A percentile compares a stretch with the other conserved stretches of the same genome.
These are phyloP conservation scores for Trametes versicolor DNA, from an alignment of 1,284 basidiomycete species.

Conservation along the genomic window DNA sequence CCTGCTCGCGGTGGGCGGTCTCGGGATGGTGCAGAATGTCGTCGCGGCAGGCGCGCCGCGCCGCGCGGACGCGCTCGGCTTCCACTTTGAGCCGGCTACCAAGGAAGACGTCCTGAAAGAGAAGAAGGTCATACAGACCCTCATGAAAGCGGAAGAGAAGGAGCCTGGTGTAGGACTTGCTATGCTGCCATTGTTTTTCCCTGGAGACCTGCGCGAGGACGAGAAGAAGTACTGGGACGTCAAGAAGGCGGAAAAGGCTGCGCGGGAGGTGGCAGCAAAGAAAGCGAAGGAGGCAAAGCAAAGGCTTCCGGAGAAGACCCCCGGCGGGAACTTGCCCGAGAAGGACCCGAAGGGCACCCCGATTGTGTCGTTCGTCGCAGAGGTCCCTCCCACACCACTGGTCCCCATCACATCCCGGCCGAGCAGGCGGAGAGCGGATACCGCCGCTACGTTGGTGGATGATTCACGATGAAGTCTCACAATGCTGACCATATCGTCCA, in stretches of 20 bases:
- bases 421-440: neutral
- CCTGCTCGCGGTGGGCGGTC: conserved; percentile 34
- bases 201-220: conserved; percentile 33
- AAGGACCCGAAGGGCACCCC: neutral
- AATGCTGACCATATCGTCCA: neutral
- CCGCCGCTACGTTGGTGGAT: neutral
- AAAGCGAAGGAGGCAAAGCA: neutral
- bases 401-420: neutral
- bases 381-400: neutral
- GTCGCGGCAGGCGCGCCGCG: conserved; percentile 35
- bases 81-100: conserved; percentile 29
- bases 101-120: conserved; percentile 20
- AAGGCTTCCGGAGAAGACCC: neutral
- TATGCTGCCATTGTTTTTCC: conserved; percentile 36
- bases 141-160: conserved; percentile 33
- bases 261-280: conserved; percentile 8
- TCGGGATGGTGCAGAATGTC: conserved; percentile 40
- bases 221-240: conserved; percentile 30
- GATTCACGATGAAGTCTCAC: neutral
- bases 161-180: conserved; percentile 31
- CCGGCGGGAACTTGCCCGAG: neutral
- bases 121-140: conserved; percentile 35
- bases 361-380: neutral
- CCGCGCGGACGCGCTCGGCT: conserved; percentile 32
- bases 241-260: conserved; percentile 20